Percentiles rank a stretch among this genome's conserved stretches.
phyloP scores from a whole-genome alignment of 2,329 filamentous ascomycete species.

The Magnaporthiopsis incrustans region DNA sequence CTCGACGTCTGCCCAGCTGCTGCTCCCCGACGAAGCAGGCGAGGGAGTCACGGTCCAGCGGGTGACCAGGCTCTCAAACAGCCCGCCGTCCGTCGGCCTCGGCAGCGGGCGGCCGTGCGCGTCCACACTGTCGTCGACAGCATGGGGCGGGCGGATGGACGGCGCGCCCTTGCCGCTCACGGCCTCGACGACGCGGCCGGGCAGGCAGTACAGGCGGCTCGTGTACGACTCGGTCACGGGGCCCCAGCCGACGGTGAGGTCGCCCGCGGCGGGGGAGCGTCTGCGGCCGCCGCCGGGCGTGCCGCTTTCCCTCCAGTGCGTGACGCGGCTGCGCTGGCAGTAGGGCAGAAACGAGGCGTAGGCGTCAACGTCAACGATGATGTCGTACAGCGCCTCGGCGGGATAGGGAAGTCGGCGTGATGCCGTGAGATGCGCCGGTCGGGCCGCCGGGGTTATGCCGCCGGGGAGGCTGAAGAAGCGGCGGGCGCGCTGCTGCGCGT shows the following conservation, averaged over 20 bases:
- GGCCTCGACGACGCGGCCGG: conserved; percentile 64
- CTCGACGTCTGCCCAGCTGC: conserved; percentile 61
- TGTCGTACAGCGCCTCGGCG: conserved; percentile 61
- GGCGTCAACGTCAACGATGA: conserved; percentile 81
- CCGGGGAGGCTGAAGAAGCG: conserved; percentile 23
- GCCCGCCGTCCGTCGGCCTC: conserved; percentile 15
- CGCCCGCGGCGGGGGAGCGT: conserved; percentile 65
- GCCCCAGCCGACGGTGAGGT: conserved; percentile 79
- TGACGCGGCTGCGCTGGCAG: conserved; percentile 71
- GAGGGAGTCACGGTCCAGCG: conserved; percentile 56
- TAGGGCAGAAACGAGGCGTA: conserved; percentile 90
- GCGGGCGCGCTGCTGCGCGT: conserved; percentile 10
- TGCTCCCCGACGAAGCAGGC: conserved; percentile 26
- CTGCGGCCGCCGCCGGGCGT: conserved; percentile 16
- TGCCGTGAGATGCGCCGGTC: conserved; percentile 59
- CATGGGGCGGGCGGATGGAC: conserved; percentile 31
- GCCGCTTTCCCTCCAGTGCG: conserved; percentile 49
- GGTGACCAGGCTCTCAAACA: conserved; percentile 63
- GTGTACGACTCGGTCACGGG: conserved; percentile 78
- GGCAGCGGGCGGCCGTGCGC: conserved; percentile 14
- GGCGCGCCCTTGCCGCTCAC: conserved; percentile 52
- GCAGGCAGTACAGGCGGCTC: conserved; percentile 70
- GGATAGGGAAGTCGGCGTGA: conserved; percentile 71
- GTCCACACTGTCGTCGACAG: conserved; percentile 10
- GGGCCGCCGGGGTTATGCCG: conserved; percentile 7